Conservation (phyloP, 306 rosid genomes). For the Fragaria vesca region DNA sequence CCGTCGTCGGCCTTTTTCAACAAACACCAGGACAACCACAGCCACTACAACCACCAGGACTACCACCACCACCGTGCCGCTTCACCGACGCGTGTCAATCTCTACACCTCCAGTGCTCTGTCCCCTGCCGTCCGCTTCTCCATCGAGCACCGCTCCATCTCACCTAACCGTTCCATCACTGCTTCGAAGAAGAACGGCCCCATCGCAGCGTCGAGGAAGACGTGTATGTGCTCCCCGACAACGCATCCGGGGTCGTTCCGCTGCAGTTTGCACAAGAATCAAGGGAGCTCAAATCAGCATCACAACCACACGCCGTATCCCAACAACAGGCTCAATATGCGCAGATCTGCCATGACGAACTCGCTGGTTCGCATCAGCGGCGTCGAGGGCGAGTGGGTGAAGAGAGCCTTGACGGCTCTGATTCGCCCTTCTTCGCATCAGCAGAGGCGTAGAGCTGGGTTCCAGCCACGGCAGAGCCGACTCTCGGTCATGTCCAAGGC, state of each 20-base stretch:
- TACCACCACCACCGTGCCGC: constrained; percentile 56
- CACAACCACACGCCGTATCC: constrained; percentile 43
- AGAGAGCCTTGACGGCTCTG: constrained; percentile 73
- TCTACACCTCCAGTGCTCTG: constrained; percentile 33
- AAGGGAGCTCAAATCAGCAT: not conserved
- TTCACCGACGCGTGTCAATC: constrained; percentile 89
- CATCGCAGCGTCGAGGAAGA: constrained; percentile 51
- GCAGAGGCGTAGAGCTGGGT: constrained; percentile 63
- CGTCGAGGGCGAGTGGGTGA: constrained; percentile 95
- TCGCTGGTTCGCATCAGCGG: constrained; percentile 88
- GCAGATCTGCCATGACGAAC: constrained; percentile 94
- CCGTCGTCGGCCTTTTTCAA: constrained; percentile 46
- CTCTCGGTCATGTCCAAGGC: constrained; percentile 68
- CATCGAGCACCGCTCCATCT: constrained; percentile 65
- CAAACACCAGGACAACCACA: constrained; percentile 26
- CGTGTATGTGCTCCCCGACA: constrained; percentile 96
- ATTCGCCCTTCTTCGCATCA: constrained; percentile 95
- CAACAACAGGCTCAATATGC: constrained; percentile 67
- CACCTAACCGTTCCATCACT: constrained; percentile 77
- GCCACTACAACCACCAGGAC: constrained; percentile 17
- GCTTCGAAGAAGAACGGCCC: constrained; percentile 55
- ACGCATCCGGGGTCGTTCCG: constrained; percentile 89
- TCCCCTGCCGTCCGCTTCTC: constrained; percentile 71
- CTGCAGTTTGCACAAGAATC: constrained; percentile 80
- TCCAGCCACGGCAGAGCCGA: constrained; percentile 72